Percentiles rank a stretch among this genome's conserved stretches.
Conservation (phyloP, 1,284 basidiomycete genomes). For the Trichosporon sp. region DNA sequence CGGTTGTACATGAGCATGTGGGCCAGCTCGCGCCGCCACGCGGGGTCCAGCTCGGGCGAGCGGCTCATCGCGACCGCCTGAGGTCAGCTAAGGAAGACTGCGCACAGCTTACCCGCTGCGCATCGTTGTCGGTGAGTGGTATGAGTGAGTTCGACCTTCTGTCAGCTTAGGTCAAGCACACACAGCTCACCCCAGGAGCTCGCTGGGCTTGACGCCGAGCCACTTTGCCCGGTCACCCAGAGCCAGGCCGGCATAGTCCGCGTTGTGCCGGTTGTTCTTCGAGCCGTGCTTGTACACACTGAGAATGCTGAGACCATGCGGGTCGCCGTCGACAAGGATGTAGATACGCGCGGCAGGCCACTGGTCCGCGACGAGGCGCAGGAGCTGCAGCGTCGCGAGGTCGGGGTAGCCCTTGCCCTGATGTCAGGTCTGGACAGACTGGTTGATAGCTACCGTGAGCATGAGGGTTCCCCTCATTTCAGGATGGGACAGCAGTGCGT, state of each 20-base stretch:
- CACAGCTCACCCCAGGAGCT: constrained; percentile 50
- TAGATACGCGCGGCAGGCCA: constrained; percentile 67
- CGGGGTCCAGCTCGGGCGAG: not conserved
- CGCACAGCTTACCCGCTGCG: not conserved
- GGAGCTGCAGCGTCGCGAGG: constrained; percentile 74
- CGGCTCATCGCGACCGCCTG: constrained; percentile 14
- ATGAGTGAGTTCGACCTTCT: not conserved
- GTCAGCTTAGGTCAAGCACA: constrained; percentile 33
- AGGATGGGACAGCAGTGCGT: constrained; percentile 2
- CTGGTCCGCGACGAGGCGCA: constrained; percentile 63
- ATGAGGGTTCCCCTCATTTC: not conserved
- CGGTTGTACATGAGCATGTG: constrained; percentile 69
- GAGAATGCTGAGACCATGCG: constrained; percentile 82
- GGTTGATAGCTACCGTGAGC: constrained; percentile 19
- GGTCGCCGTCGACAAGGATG: constrained; percentile 81
- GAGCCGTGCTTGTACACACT: constrained; percentile 64
- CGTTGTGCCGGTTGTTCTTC: constrained; percentile 27
- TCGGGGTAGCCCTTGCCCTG: constrained; percentile 95
- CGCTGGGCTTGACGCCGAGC: constrained; percentile 70
- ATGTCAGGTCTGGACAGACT: not conserved
- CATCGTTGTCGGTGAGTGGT: not conserved
- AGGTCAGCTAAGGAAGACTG: not conserved
- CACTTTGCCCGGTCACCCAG: constrained; percentile 66
- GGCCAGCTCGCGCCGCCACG: constrained; percentile 59
- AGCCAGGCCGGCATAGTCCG: constrained; percentile 54